Conservation (phyloP, 2,329 filamentous ascomycete genomes). For the Albophoma yamanashiensis region DNA sequence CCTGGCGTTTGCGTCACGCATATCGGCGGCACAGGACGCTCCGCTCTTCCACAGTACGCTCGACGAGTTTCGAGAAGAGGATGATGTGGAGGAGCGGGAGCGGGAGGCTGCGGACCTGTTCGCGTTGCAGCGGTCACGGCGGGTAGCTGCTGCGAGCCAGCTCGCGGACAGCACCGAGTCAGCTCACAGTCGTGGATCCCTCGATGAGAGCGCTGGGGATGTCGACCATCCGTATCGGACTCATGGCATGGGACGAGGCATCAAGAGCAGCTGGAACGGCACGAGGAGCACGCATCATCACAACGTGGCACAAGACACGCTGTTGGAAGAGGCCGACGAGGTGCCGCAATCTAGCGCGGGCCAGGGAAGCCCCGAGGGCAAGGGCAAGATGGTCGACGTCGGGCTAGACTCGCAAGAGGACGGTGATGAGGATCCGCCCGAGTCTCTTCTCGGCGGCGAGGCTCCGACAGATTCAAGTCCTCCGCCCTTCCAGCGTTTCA, state of each 20-base stretch:
- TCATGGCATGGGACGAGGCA: conserved; percentile 37
- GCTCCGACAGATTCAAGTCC: conserved; percentile 40
- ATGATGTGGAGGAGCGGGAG: conserved; percentile 84
- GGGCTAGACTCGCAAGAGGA: conserved; percentile 61
- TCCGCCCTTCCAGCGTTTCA: conserved; percentile 53
- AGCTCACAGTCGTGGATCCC: conserved; percentile 25
- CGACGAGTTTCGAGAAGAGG: conserved; percentile 85
- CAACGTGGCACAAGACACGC: conserved; percentile 14
- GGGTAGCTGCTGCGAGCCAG: conserved; percentile 76
- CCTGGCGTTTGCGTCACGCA: conserved; percentile 64
- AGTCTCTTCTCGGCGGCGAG: conserved; percentile 47
- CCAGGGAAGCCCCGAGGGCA: conserved; percentile 22
- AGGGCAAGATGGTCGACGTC: conserved; percentile 74
- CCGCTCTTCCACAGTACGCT: conserved; percentile 90
- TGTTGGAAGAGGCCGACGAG: conserved; percentile 33
- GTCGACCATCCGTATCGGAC: conserved; percentile 30
- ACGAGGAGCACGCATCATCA: conserved; percentile 28
- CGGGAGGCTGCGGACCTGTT: conserved; percentile 90
- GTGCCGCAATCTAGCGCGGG: conserved; percentile 22
- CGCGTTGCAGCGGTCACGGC: conserved; percentile 78
- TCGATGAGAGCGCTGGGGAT: conserved; percentile 19
- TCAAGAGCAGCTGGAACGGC: conserved; percentile 56
- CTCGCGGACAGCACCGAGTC: conserved; percentile 79
- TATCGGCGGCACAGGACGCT: conserved; percentile 62
- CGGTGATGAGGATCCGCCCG: conserved; percentile 46